These are phyloP conservation scores for Aphanomyces astaci DNA, from an alignment of 352 stramenopile genomes.

Conservation along the genomic window DNA sequence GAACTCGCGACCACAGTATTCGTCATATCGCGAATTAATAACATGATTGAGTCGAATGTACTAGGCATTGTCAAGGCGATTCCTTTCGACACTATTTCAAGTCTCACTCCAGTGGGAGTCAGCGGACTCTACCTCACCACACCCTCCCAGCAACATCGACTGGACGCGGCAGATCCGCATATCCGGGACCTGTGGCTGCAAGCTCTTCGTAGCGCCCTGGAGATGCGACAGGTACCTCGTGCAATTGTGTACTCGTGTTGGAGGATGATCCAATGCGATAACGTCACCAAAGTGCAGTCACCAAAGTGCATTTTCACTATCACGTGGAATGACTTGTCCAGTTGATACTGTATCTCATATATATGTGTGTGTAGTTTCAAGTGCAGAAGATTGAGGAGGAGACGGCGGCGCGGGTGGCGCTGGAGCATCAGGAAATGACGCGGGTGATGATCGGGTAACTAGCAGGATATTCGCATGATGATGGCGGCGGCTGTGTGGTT, in stretches of 20 bases:
- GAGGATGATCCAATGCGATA: no score
- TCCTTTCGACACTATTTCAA: background rate
- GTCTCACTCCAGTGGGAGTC: background rate
- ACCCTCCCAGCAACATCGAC: conserved; percentile 3
- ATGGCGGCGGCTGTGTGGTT: no score
- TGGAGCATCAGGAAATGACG: conserved; percentile 18
- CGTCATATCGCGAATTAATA: no score
- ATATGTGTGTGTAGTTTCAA: conserved; percentile 3
- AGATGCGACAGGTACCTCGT: conserved; percentile 7
- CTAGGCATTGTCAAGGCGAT: conserved; percentile 16
- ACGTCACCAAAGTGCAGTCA: no score
- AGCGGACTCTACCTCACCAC: background rate
- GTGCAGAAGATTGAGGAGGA: background rate
- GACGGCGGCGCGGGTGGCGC: background rate
- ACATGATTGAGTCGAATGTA: background rate
- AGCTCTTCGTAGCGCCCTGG: background rate
- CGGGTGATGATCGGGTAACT: conserved; percentile 22
- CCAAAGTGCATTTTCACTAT: no score
- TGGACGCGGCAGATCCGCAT: background rate
- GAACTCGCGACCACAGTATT: no score
- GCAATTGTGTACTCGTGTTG: no score
- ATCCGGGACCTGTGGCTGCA: background rate
- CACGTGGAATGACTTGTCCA: no score
- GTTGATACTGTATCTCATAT: no score
- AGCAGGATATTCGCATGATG: no score